phyloP scores from a whole-genome alignment of 345 rosid genomes.

The Eucalyptus sp. region DNA sequence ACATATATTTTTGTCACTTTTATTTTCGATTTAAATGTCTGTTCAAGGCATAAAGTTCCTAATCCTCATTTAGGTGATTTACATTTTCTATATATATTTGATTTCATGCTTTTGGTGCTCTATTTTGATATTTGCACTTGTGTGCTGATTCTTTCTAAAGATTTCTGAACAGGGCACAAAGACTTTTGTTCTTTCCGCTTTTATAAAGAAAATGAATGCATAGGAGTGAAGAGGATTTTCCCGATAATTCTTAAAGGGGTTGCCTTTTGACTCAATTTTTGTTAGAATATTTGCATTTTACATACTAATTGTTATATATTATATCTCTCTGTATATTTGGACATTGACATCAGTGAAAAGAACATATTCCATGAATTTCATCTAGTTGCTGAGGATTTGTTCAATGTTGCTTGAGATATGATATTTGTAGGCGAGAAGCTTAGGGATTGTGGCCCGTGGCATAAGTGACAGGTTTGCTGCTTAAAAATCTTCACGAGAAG shows the following conservation, averaged over 20 bases:
- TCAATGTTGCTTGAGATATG: conserved; percentile 90
- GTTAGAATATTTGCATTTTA: not conserved
- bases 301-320: not conserved
- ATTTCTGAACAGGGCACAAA: conserved; percentile 42
- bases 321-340: conserved; percentile 45
- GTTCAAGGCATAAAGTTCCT: not conserved
- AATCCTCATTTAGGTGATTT: not conserved
- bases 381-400: conserved; percentile 90
- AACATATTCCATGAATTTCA: conserved; percentile 90
- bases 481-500: not conserved
- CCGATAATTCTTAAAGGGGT: conserved; percentile 77
- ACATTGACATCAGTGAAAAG: conserved; percentile 83
- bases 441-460: conserved; percentile 61
- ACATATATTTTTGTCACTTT: not conserved
- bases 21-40: not conserved
- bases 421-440: conserved; percentile 82
- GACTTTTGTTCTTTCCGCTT: conserved; percentile 40
- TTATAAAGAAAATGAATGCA: conserved; percentile 78
- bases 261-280: not conserved
- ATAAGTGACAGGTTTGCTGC: conserved; percentile 65
- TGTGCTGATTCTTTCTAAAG: not conserved
- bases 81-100: not conserved
- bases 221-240: conserved; percentile 91
- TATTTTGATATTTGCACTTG: not conserved
- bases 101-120: not conserved